Evolutionary conservation across 208 protist species (phyloP).

Genomic region (Zelonia costaricensis): DNA sequence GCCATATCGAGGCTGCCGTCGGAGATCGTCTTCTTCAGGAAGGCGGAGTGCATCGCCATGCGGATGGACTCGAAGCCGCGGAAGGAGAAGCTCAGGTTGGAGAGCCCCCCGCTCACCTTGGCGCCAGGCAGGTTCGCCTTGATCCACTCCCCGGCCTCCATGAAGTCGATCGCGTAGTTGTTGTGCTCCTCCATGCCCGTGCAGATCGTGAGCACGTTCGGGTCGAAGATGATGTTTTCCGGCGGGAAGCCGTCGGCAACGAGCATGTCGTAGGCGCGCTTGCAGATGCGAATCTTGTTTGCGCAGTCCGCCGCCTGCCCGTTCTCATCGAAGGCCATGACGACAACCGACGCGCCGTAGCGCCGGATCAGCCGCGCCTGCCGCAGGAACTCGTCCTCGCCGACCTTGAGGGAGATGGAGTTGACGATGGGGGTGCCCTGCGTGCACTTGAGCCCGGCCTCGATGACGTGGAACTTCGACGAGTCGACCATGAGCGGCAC

Average conservation of each 20-base stretch:
- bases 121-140: conserved; percentile 76
- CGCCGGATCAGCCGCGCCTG: conserved; percentile 88
- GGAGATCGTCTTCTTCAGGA: conserved; percentile 91
- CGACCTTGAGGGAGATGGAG: conserved; percentile 96
- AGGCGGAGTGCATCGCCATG: conserved; percentile 93
- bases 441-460: conserved; percentile 91
- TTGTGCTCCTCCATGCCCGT: conserved; percentile 98
- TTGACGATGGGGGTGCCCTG: conserved; percentile 98
- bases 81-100: conserved; percentile 98
- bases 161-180: conserved; percentile 96
- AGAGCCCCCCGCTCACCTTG: conserved; percentile 94
- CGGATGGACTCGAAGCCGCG: conserved; percentile 86
- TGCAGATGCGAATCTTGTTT: conserved; percentile 94
- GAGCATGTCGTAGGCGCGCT: conserved; percentile 93
- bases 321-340: conserved; percentile 97
- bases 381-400: conserved; percentile 94
- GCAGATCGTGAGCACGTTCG: conserved; percentile 97
- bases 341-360: conserved; percentile 92
- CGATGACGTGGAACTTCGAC: conserved; percentile 95
- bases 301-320: conserved; percentile 92
- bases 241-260: conserved; percentile 77
- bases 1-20: conserved; percentile 95
- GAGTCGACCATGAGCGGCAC: conserved; percentile 98
- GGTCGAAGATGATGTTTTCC: conserved; percentile 97
- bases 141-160: conserved; percentile 90